phyloP scores from a whole-genome alignment of 2,329 filamentous ascomycete species.

The Rhynchosporium secalis region DNA sequence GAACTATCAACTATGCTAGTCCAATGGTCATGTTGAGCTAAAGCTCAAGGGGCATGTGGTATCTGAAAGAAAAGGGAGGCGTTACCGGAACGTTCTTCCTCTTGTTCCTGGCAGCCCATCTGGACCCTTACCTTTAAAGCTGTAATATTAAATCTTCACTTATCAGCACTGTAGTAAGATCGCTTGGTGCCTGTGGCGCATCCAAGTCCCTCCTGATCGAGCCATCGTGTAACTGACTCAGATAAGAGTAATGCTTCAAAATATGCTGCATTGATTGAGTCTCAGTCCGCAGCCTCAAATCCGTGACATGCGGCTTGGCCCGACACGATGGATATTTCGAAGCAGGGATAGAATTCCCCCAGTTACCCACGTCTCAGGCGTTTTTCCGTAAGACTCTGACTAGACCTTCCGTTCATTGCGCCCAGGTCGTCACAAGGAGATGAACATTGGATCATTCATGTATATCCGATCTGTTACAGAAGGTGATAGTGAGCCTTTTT shows the following conservation, averaged over 20 bases:
- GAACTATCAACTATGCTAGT: neutral
- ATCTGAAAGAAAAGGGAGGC: constrained; percentile 4
- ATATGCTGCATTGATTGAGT: neutral
- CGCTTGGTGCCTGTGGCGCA: constrained; percentile 8
- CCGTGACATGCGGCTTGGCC: constrained; percentile 7
- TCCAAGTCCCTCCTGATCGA: neutral
- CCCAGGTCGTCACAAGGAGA: neutral
- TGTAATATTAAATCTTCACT: constrained; percentile 9
- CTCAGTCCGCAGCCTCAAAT: constrained; percentile 3
- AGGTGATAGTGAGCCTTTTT: no score
- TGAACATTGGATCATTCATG: neutral
- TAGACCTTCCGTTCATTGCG: constrained; percentile 12
- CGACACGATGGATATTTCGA: neutral
- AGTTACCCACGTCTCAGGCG: constrained; percentile 8
- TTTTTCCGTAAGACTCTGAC: constrained; percentile 7
- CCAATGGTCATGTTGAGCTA: neutral
- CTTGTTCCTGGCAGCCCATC: constrained; percentile 8
- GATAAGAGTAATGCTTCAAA: constrained; percentile 11
- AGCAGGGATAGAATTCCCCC: constrained; percentile 4
- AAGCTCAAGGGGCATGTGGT: constrained; percentile 1
- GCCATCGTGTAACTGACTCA: constrained; percentile 8
- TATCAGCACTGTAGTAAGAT: constrained; percentile 2
- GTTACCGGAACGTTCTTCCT: constrained; percentile 5
- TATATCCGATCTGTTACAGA: no score
- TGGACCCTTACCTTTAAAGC: constrained; percentile 10